Evolutionary conservation across 106 monocot genomes (phyloP).

Genomic region (Narthecium ossifragum): DNA sequence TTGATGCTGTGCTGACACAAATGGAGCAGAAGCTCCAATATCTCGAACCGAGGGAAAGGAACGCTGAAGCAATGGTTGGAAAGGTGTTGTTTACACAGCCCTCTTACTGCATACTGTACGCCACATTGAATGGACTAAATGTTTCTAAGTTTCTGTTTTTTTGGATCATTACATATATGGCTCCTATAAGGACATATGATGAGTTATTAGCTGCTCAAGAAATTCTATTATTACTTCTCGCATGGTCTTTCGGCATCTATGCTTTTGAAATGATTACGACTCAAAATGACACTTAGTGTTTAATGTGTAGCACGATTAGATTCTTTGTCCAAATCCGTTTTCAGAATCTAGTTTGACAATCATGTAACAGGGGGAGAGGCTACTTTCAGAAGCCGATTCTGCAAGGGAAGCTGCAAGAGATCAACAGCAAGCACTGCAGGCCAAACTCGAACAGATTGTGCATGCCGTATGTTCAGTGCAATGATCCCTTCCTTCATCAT

Average conservation of each 20-base stretch:
- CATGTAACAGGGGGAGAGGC: conserved; percentile 27
- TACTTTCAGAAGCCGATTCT: conserved; percentile 24
- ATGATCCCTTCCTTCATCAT: neutral
- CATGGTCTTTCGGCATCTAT: too few species aligned
- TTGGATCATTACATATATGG: too few species aligned
- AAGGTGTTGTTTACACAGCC: conserved; percentile 42
- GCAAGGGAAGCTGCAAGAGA: conserved; percentile 27
- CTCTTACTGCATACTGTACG: too few species aligned
- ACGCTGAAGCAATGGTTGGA: conserved; percentile 43
- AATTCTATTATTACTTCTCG: too few species aligned
- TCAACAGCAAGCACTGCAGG: conserved; percentile 29
- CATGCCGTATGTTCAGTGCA: conserved; percentile 29
- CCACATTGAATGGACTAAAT: too few species aligned
- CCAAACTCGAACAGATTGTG: conserved; percentile 35
- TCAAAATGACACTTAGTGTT: too few species aligned
- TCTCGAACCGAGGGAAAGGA: conserved; percentile 49
- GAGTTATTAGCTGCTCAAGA: too few species aligned
- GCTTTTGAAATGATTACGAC: too few species aligned
- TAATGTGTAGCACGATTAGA: too few species aligned
- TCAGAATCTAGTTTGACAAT: neutral
- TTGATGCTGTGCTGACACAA: conserved; percentile 33
- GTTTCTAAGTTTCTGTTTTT: too few species aligned
- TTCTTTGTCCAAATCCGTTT: too few species aligned
- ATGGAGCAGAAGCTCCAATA: conserved; percentile 31
- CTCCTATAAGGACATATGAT: too few species aligned